Conservation (phyloP, 1,139 yeast species). For the Tardiomyces digboiensis region DNA sequence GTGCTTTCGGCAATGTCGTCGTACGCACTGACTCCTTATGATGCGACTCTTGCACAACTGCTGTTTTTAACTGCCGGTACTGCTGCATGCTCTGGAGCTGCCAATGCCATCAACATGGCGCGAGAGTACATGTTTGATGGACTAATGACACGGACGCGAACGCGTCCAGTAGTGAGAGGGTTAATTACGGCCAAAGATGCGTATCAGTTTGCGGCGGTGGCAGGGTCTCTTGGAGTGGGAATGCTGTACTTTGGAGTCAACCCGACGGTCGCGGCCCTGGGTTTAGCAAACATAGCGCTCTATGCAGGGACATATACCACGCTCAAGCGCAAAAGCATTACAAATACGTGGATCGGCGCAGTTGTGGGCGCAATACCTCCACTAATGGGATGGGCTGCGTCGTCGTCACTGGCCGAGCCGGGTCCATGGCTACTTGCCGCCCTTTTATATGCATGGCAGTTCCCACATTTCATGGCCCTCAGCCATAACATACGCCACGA, state of each 20-base stretch:
- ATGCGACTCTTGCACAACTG: slow-evolving; percentile 61
- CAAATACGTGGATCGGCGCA: slow-evolving; percentile 98
- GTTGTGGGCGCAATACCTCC: slow-evolving; percentile 98
- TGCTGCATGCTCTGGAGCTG: slow-evolving; percentile 81
- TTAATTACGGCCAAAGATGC: slow-evolving; percentile 68
- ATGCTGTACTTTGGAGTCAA: slow-evolving; percentile 76
- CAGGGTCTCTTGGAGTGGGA: slow-evolving; percentile 64
- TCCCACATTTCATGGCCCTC: slow-evolving; percentile 93
- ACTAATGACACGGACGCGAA: slow-evolving; percentile 80
- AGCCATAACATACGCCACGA: slow-evolving; percentile 85
- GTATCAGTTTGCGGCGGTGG: slow-evolving; percentile 60
- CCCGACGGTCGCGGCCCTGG: slow-evolving; percentile 71
- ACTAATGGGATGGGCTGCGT: slow-evolving; percentile 99
- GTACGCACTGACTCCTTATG: slow-evolving; percentile 82
- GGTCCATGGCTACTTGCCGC: slow-evolving; percentile 96
- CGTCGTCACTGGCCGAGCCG: slow-evolving; percentile 67
- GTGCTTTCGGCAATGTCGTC: slow-evolving; percentile 90
- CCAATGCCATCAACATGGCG: slow-evolving; percentile 96
- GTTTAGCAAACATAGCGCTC: slow-evolving; percentile 64
- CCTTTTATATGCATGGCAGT: slow-evolving; percentile 93
- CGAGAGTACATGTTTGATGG: slow-evolving; percentile 88
- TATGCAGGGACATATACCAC: slow-evolving; percentile 92
- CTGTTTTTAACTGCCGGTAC: slow-evolving; percentile 77
- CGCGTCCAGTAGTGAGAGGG: slow-evolving; percentile 89
- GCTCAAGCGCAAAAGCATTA: slow-evolving; percentile 69